Conservation (phyloP, 177 flowering plant species). For the Vitis hybrid region DNA sequence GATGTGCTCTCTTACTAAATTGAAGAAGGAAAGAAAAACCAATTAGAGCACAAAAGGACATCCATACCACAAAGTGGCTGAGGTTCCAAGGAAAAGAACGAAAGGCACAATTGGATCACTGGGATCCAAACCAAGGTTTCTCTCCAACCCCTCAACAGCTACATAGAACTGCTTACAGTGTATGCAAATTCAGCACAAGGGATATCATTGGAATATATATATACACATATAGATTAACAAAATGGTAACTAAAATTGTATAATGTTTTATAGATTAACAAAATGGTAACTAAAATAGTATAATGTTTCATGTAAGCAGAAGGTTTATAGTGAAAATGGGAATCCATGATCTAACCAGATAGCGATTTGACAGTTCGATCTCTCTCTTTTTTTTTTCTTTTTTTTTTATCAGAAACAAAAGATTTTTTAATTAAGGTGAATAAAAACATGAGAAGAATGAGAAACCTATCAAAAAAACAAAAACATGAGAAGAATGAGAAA, state of each 20-base stretch:
- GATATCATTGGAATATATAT: neutral
- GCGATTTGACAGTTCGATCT: neutral
- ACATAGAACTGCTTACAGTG: slow-evolving; percentile 51
- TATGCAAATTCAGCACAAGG: neutral
- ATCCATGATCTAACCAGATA: neutral
- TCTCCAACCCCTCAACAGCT: slow-evolving; percentile 62
- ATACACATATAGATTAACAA: neutral
- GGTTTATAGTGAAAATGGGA: neutral
- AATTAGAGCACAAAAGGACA: slow-evolving; percentile 14
- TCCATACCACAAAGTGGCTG: slow-evolving; percentile 74
- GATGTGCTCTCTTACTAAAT: neutral
- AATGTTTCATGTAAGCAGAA: neutral
- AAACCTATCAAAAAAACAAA: neutral
- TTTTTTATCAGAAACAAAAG: too few relatives aligned
- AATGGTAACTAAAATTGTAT: neutral
- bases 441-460: too few relatives aligned
- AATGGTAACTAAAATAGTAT: neutral
- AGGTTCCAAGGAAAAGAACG: slow-evolving; percentile 60
- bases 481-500: neutral
- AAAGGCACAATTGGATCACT: slow-evolving; percentile 77
- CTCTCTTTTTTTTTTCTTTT: neutral
- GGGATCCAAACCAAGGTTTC: slow-evolving; percentile 77
- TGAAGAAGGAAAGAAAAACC: neutral
- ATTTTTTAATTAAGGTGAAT: too few relatives aligned
- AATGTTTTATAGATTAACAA: neutral